Percentiles rank a stretch among this genome's conserved stretches.
phyloP scores from a whole-genome alignment of 352 stramenopile species.

The Globisporangium rhizosaccharum region DNA sequence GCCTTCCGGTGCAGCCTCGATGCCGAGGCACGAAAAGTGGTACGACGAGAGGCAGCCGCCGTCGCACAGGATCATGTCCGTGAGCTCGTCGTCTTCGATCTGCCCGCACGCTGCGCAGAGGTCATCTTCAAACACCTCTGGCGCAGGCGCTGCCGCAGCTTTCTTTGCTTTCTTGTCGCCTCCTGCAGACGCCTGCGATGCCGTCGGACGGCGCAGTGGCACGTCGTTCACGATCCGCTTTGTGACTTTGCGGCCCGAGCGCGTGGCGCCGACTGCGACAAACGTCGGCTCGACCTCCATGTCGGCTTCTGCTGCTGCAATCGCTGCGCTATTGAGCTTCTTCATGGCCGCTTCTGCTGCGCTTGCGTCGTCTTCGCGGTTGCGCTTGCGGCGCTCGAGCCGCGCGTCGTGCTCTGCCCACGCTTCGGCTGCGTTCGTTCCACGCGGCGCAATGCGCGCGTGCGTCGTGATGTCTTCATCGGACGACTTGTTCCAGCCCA shows the following conservation, averaged over 20 bases:
- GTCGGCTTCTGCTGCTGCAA: not conserved
- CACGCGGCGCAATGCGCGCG: constrained; percentile 38
- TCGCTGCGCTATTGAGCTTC: not conserved
- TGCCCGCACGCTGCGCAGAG: constrained; percentile 73
- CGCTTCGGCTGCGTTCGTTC: constrained; percentile 21
- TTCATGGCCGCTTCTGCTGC: constrained; percentile 1
- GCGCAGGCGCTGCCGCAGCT: not conserved
- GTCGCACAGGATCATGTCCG: constrained; percentile 90
- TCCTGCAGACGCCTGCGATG: not conserved
- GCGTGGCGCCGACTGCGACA: constrained; percentile 53
- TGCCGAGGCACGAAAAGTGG: constrained; percentile 89
- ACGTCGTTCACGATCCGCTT: constrained; percentile 41
- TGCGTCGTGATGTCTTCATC: constrained; percentile 42
- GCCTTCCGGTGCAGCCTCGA: constrained; percentile 60
- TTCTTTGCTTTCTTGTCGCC: constrained; percentile 38
- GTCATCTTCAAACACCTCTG: constrained; percentile 64
- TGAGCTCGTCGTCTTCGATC: constrained; percentile 77
- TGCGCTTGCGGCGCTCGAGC: constrained; percentile 31
- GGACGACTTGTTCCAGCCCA: constrained; percentile 56
- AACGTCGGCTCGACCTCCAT: constrained; percentile 26
- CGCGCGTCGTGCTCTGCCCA: constrained; percentile 46
- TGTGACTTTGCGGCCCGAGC: constrained; percentile 62
- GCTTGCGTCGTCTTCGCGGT: constrained; percentile 16
- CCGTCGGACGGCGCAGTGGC: constrained; percentile 19
- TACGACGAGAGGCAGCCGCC: constrained; percentile 90